Conservation (phyloP, 768 basidiomycete genomes). For the Boletus sp. region DNA sequence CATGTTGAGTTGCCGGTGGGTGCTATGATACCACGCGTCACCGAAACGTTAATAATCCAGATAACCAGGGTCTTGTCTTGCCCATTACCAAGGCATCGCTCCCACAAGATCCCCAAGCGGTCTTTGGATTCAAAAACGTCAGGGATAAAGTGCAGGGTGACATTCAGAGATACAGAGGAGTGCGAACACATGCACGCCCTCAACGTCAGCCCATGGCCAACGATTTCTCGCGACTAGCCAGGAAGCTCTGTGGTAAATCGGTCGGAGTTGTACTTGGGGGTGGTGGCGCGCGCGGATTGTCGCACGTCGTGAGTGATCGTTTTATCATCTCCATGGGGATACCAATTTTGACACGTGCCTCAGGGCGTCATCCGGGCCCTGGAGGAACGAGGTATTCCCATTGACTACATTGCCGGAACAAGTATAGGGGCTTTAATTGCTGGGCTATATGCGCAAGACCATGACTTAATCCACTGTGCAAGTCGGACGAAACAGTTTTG, state of each 20-base stretch:
- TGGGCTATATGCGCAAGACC: constrained; percentile 92
- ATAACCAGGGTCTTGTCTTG: constrained; percentile 64
- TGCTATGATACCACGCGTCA: constrained; percentile 3
- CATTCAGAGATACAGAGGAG: constrained; percentile 83
- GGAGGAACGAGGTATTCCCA: constrained; percentile 88
- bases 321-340: constrained; percentile 9
- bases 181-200: constrained; percentile 56
- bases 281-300: constrained; percentile 92
- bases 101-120: constrained; percentile 85
- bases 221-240: constrained; percentile 90
- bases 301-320: constrained; percentile 55
- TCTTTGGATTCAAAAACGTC: constrained; percentile 87
- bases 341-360: constrained; percentile 6
- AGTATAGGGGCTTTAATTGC: constrained; percentile 93
- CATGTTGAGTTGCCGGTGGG: constrained; percentile 87
- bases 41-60: constrained; percentile 3
- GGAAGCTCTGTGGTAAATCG: constrained; percentile 88
- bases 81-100: constrained; percentile 57
- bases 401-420: constrained; percentile 93
- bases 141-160: constrained; percentile 88
- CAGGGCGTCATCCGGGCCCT: constrained; percentile 92
- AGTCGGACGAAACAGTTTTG: constrained; percentile 92
- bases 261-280: constrained; percentile 95
- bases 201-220: constrained; percentile 80
- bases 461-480: constrained; percentile 80